Evolutionary conservation across 169 alveolate species (phyloP), one percentile per base, ranked within the genome.

Genomic region (Blepharisma undulans): DNA sequence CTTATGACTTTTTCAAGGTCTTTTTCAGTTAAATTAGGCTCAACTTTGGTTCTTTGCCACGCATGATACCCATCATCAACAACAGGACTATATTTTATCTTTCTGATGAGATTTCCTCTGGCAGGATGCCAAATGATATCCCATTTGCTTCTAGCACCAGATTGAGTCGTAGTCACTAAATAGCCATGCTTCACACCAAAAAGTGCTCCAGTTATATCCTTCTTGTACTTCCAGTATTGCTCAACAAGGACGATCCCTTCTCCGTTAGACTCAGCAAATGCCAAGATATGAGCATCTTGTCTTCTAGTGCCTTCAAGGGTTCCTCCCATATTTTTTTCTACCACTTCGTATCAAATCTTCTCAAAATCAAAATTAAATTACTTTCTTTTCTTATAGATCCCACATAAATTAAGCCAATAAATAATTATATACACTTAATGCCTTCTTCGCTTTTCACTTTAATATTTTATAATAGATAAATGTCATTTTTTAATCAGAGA

Each of bases 181-280:
- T 25, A 82, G 36, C 89, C 89, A 60, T 82, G 89, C n/a, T 82
- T 82, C 72, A 82, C 72, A 25, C 80, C 80, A 19, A 32, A 19
- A 21, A 82, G 76, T 21, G 25, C 29, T 30, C 76, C 34, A 4
- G 89, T 36, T 21, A 82, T 22, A 74, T 82, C 89, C 34, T 59
- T 82, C 60, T 82, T 82, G 32, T 82, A 82, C 89, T 82, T 82
- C 89, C 89, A 82, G 71, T 25, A 25, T 78, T 82, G 89, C 76
- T 82, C 89, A 34, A 82, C 89, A 6, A 82, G 89, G 29, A 82
- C 76, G 30, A 82, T 82, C 29, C 74, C 34, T 4, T 82, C 89
- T 19, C 48, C 77, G 22, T 6, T 82, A 14, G 32, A 19, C 34
- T 82, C 89, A 22, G 77, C 72, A 22, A 82, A 33, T 14, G 72